These are phyloP conservation scores for Candida xyloterini DNA, from an alignment of 805 yeast species.

Conservation along the genomic window DNA sequence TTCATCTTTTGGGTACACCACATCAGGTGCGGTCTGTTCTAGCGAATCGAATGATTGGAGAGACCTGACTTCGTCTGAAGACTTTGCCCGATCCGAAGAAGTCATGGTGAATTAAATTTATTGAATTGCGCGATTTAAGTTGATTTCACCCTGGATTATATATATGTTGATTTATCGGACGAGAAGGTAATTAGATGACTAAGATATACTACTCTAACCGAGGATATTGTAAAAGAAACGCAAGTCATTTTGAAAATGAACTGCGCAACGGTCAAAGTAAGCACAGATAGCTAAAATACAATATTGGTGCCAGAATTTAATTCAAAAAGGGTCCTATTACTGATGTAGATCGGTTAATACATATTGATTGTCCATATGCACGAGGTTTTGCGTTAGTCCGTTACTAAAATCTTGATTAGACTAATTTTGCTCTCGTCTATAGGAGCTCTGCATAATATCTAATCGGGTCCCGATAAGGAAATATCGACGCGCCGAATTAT, in stretches of 20 bases:
- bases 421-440: too few species aligned
- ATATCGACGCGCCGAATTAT: conserved; percentile 6
- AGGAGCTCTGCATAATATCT: not conserved
- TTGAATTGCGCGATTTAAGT: conserved; percentile 2
- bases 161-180: not conserved
- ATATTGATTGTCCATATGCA: not conserved
- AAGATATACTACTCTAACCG: too few species aligned
- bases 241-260: not conserved
- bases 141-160: not conserved
- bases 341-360: too few species aligned
- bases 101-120: not conserved
- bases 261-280: not conserved
- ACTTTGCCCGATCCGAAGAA: not conserved
- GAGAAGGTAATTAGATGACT: too few species aligned
- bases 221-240: too few species aligned
- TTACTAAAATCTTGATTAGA: too few species aligned
- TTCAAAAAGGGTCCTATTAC: too few species aligned
- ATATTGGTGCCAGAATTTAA: too few species aligned
- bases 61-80: not conserved
- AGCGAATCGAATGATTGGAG: conserved; percentile 3
- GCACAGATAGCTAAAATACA: too few species aligned
- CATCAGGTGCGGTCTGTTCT: not conserved
- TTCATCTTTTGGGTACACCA: conserved; percentile 1
- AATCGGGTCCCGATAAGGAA: not conserved
- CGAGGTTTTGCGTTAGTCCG: not conserved